These are phyloP conservation scores for Trichoderma sp. DNA, from an alignment of 2,329 filamentous ascomycete genomes.

Conservation along the genomic window DNA sequence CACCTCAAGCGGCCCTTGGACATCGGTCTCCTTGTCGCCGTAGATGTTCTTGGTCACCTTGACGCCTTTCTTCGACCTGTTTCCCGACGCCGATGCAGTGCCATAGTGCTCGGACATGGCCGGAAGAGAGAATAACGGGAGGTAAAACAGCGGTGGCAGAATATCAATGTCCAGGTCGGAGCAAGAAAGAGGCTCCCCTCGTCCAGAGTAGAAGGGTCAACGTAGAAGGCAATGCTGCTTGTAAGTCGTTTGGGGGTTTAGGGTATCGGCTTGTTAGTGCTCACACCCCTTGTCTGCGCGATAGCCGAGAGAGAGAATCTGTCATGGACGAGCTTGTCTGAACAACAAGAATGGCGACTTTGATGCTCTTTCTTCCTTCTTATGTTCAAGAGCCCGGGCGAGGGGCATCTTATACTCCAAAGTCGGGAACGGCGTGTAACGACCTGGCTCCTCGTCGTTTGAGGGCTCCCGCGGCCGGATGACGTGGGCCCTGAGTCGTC, in stretches of 20 bases:
- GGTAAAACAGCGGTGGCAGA: not conserved
- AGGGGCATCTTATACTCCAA: slow-evolving; percentile 26
- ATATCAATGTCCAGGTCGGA: not conserved
- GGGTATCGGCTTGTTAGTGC: slow-evolving; percentile 17
- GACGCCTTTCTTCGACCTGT: slow-evolving; percentile 32
- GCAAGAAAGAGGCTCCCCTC: not conserved
- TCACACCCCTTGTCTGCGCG: slow-evolving; percentile 19
- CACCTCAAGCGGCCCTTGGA: slow-evolving; percentile 52
- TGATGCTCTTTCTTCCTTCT: not conserved
- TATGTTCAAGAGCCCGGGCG: slow-evolving; percentile 4
- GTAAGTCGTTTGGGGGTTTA: not conserved
- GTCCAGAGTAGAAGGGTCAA: not conserved
- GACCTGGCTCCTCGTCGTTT: not conserved
- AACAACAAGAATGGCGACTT: not conserved
- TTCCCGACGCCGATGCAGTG: slow-evolving; percentile 34
- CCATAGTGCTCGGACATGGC: slow-evolving; percentile 37
- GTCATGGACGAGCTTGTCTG: slow-evolving; percentile 10
- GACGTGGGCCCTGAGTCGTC: not conserved
- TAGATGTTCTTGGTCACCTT: slow-evolving; percentile 46
- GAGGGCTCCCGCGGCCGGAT: slow-evolving; percentile 2
- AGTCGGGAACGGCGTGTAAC: slow-evolving; percentile 15
- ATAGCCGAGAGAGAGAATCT: slow-evolving; percentile 12
- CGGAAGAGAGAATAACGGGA: not conserved
- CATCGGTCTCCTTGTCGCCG: slow-evolving; percentile 46
- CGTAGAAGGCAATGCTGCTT: not conserved